Evolutionary conservation across 2,329 filamentous ascomycete genomes (phyloP).

Genomic region (Talaromyces islandicus): DNA sequence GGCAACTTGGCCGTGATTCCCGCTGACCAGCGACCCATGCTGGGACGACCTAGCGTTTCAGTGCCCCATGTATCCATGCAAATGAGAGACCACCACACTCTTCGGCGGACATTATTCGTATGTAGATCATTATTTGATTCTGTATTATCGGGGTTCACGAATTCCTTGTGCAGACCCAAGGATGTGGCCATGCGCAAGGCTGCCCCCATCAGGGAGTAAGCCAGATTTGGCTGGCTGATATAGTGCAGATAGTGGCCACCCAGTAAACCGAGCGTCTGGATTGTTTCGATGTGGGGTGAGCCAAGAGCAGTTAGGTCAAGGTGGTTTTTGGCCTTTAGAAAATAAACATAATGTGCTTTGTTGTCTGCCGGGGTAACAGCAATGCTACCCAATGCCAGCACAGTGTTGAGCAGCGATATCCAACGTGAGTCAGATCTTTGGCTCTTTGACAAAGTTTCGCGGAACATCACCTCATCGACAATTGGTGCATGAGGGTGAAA

Average conservation of each 20-base stretch:
- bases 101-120: not conserved
- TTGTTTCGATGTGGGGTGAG: slow-evolving; percentile 64
- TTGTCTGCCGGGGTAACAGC: slow-evolving; percentile 58
- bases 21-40: slow-evolving; percentile 60
- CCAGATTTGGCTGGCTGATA: slow-evolving; percentile 16
- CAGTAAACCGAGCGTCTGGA: slow-evolving; percentile 30
- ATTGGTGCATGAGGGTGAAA: slow-evolving; percentile 68
- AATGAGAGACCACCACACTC: slow-evolving; percentile 69
- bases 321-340: slow-evolving; percentile 61
- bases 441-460: slow-evolving; percentile 52
- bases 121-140: not conserved
- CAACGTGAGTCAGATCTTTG: slow-evolving; percentile 62
- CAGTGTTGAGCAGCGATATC: slow-evolving; percentile 68
- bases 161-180: slow-evolving; percentile 14
- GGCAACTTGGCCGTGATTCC: slow-evolving; percentile 63
- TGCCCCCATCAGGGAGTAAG: slow-evolving; percentile 16
- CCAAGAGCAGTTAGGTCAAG: slow-evolving; percentile 63
- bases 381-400: slow-evolving; percentile 69
- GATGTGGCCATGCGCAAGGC: slow-evolving; percentile 17
- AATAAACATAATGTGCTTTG: slow-evolving; percentile 64
- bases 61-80: slow-evolving; percentile 70
- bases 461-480: slow-evolving; percentile 66
- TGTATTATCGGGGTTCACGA: not conserved
- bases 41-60: slow-evolving; percentile 64
- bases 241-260: slow-evolving; percentile 18